Percentiles rank a stretch among this genome's conserved stretches.
phyloP scores from a whole-genome alignment of 192 early-diverging fungal species.

The Pilaira anomala region DNA sequence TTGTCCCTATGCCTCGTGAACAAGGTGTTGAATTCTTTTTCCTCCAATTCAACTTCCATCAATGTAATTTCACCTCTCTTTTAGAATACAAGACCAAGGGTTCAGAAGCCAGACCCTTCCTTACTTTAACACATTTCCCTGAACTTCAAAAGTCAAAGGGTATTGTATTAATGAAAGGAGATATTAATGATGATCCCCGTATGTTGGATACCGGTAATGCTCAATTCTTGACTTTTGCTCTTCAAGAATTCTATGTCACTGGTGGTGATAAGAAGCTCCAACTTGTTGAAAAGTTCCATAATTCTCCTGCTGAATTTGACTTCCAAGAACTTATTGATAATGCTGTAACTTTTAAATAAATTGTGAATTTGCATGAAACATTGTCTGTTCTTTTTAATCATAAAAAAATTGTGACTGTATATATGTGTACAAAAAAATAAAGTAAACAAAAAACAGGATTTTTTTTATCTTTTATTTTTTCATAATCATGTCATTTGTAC shows the following conservation, averaged over 20 bases:
- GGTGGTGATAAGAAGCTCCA: slow-evolving; percentile 59
- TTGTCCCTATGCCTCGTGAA: slow-evolving; percentile 78
- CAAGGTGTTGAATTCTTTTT: slow-evolving; percentile 85
- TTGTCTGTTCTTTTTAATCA: no score
- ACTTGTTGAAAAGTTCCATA: slow-evolving; percentile 79
- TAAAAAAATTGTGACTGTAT: no score
- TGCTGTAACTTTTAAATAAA: neutral
- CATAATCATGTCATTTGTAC: slow-evolving; percentile 35
- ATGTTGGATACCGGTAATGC: slow-evolving; percentile 65
- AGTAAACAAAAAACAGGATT: no score
- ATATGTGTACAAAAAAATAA: no score
- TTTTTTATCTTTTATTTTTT: neutral
- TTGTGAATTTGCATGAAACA: no score
- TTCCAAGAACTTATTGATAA: slow-evolving; percentile 57
- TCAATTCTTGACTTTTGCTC: slow-evolving; percentile 71
- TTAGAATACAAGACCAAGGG: slow-evolving; percentile 87
- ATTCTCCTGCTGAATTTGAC: slow-evolving; percentile 70
- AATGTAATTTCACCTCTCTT: slow-evolving; percentile 82
- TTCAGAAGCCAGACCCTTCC: slow-evolving; percentile 70
- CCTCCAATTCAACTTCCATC: slow-evolving; percentile 81
- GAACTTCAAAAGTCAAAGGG: slow-evolving; percentile 77
- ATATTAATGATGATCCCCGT: slow-evolving; percentile 51
- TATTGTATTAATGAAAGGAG: slow-evolving; percentile 90
- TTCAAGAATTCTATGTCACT: slow-evolving; percentile 89
- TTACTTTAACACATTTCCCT: slow-evolving; percentile 86